phyloP scores from a whole-genome alignment of 2,329 filamentous ascomycete genomes.

The Huntiella decipiens region DNA sequence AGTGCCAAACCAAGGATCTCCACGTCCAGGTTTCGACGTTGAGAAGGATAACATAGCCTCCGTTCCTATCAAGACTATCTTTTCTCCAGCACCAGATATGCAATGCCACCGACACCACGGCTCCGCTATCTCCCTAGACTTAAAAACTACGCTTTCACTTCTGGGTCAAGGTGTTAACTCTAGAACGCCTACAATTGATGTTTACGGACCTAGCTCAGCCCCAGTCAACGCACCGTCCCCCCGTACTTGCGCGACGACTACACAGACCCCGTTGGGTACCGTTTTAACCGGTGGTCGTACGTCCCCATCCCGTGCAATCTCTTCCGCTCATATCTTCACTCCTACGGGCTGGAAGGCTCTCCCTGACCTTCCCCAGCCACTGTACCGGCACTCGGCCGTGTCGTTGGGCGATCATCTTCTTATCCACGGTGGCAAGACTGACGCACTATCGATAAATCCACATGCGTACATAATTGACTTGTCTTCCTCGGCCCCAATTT shows the following conservation, averaged over 20 bases:
- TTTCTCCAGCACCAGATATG: background rate
- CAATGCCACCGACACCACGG: conserved; percentile 6
- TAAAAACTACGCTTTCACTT: background rate
- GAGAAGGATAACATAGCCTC: background rate
- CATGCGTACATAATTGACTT: conserved; percentile 31
- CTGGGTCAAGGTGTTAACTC: conserved; percentile 2
- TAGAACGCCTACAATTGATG: background rate
- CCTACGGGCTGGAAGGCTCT: conserved; percentile 43
- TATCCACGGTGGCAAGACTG: conserved; percentile 42
- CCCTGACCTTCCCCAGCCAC: conserved; percentile 45
- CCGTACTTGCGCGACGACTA: conserved; percentile 61
- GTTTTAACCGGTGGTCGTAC: conserved; percentile 59
- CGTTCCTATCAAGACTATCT: background rate
- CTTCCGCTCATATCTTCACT: conserved; percentile 58
- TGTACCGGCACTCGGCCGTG: conserved; percentile 57
- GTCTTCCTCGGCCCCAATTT: too few species aligned
- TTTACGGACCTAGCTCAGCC: background rate
- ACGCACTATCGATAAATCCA: conserved; percentile 26
- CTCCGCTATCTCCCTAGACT: background rate
- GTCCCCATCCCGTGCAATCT: conserved; percentile 51
- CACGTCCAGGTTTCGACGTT: background rate
- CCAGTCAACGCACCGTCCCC: conserved; percentile 20
- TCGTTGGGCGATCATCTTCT: conserved; percentile 30
- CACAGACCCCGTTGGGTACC: conserved; percentile 36
- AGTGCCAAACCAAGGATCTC: background rate